Base-by-base conservation (phyloP, 192 early-diverging fungal genomes). In the Coemansia sp. region DNA sequence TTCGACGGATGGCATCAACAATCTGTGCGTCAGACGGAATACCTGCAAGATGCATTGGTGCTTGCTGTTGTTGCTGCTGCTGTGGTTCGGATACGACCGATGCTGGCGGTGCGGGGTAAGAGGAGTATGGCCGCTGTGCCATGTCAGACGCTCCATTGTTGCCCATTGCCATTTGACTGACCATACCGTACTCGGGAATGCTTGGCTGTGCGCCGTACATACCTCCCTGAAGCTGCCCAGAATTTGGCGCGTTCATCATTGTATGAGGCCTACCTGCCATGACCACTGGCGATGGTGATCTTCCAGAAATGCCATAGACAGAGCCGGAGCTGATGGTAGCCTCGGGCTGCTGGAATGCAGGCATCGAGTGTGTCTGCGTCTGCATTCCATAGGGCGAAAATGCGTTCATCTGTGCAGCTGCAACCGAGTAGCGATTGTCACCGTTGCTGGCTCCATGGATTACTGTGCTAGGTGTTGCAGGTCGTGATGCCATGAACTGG, bases 21-120 rank as follows among this genome's bases (percentile, higher is more conserved):
- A 95, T 74, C 40, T 89, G 87, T 4, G 83, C 80, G 64, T 95
- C 89, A 1, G 82, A 80, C 10, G 87, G 88, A n/a, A 45, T 48
- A 12, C 43, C 57, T 1, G 50, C 23, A 14, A 53, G 46, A 15
- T 66, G 54, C 41, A 42, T 34, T n/a, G 41, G 41, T 2, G 41
- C 41, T 18, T 13, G 17, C 41, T 13, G 41, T 13, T 43, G 12
- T 13, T 43, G 41, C 19, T 64, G 53, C 21, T 42, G 34, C 8
- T 58, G 25, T 9, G 49, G 33, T 12, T 59, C 47, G 9, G 53
- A 18, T 10, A 48, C 18, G 6, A 48, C 34, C 19, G 23, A 46
- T 27, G 51, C 41, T 1, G 57, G 47, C 1, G 45, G 52, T 19
- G 58, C 54, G 7, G 51, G 57, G 46, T 59, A 56, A 19, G 22